These are phyloP conservation scores for Quercus tomentella DNA, from an alignment of 331 rosid genomes.

Conservation along the genomic window DNA sequence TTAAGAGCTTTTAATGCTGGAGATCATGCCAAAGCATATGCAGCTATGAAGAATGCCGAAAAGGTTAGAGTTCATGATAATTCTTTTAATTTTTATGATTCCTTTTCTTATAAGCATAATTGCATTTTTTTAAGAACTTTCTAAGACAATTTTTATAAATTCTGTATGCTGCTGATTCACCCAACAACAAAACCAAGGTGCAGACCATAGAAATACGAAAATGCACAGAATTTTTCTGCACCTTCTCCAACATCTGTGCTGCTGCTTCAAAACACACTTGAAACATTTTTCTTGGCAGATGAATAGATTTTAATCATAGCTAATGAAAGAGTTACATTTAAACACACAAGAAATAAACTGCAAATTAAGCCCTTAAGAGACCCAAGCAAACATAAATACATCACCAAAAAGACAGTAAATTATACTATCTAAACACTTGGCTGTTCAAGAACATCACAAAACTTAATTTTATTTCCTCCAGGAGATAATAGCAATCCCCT, in stretches of 20 bases:
- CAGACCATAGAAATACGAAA: neutral
- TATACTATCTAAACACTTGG: neutral
- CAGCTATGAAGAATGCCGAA: slow-evolving; percentile 78
- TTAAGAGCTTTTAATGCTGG: slow-evolving; percentile 77
- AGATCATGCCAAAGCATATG: slow-evolving; percentile 70
- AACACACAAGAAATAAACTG: neutral
- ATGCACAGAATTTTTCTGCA: neutral
- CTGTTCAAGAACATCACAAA: neutral
- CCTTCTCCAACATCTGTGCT: neutral
- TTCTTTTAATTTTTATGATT: neutral
- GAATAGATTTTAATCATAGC: neutral
- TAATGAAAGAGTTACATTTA: neutral
- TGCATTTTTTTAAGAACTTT: neutral
- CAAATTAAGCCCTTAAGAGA: neutral
- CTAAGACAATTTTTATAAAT: neutral
- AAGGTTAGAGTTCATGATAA: slow-evolving; percentile 42
- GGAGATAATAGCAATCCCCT: neutral
- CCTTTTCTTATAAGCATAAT: neutral
- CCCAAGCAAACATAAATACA: neutral
- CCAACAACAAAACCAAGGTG: neutral
- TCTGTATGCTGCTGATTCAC: neutral
- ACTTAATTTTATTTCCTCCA: neutral
- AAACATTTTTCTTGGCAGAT: neutral
- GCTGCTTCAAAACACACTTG: neutral
- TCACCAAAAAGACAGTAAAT: neutral